Evolutionary conservation across 768 basidiomycete genomes (phyloP).

Genomic region (Naganishia friedmannii): DNA sequence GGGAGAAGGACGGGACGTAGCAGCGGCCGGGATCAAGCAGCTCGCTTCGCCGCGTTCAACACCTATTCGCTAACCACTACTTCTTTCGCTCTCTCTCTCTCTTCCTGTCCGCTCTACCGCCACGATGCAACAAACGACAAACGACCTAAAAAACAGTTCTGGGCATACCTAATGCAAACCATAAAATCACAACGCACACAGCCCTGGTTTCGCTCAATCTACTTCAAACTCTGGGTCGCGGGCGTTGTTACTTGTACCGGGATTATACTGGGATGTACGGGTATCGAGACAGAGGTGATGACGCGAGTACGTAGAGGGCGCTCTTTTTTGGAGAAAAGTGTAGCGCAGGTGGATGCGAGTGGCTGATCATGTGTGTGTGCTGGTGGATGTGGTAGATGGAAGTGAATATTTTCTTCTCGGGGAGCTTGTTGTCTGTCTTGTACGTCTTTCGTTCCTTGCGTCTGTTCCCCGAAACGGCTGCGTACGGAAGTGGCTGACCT

Average conservation of each 20-base stretch:
- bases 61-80: no score
- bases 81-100: not conserved
- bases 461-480: not conserved
- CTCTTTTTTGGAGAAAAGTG: no score
- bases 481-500: not conserved
- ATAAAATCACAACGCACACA: constrained; percentile 34
- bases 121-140: no score
- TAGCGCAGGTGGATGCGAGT: no score
- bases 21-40: no score
- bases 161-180: constrained; percentile 36
- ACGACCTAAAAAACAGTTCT: not conserved
- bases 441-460: not conserved
- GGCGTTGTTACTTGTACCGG: constrained; percentile 67
- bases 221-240: constrained; percentile 57
- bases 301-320: constrained; percentile 19
- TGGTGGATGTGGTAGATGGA: constrained; percentile 35
- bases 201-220: constrained; percentile 39
- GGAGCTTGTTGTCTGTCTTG: constrained; percentile 29
- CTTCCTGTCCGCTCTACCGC: no score
- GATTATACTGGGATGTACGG: constrained; percentile 30
- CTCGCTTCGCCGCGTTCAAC: no score
- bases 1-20: no score
- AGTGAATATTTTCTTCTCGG: constrained; percentile 39
- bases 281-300: constrained; percentile 35
- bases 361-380: no score